phyloP scores from a whole-genome alignment of 257 asterid species.

The Solanum ossicruentum region DNA sequence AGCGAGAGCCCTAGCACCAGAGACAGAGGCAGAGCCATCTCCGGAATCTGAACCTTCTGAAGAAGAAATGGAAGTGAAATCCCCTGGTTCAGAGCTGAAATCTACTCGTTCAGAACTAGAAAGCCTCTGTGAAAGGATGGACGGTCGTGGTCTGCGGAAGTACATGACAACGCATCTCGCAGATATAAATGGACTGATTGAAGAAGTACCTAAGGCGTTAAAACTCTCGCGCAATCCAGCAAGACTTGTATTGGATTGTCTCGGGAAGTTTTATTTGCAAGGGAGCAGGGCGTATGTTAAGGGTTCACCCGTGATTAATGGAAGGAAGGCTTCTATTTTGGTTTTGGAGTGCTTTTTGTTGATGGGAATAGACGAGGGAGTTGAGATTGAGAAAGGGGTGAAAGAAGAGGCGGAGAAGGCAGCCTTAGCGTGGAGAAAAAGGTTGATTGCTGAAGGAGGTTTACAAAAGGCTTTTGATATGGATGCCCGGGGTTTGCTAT shows the following conservation, averaged over 20 bases:
- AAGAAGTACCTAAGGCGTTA: slow-evolving; percentile 62
- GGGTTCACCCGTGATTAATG: slow-evolving; percentile 45
- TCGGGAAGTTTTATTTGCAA: slow-evolving; percentile 73
- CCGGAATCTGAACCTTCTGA: not conserved
- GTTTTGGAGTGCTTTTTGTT: slow-evolving; percentile 61
- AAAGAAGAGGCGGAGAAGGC: slow-evolving; percentile 49
- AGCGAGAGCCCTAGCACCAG: not conserved
- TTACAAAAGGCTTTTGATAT: slow-evolving; percentile 33
- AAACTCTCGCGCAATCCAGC: slow-evolving; percentile 44
- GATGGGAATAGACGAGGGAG: slow-evolving; percentile 22
- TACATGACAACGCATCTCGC: slow-evolving; percentile 30
- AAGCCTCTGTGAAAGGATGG: slow-evolving; percentile 42
- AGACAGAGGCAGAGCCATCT: not conserved
- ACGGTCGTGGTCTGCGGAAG: slow-evolving; percentile 41
- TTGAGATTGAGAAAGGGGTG: slow-evolving; percentile 26
- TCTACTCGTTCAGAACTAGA: slow-evolving; percentile 37
- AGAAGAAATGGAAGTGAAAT: not conserved
- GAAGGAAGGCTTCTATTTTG: slow-evolving; percentile 64
- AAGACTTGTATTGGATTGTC: slow-evolving; percentile 53
- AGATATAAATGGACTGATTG: slow-evolving; percentile 28
- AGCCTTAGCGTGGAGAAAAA: slow-evolving; percentile 66
- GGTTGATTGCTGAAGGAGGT: slow-evolving; percentile 72
- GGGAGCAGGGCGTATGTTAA: slow-evolving; percentile 44
- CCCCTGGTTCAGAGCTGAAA: not conserved
- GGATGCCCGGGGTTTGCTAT: slow-evolving; percentile 76